Conservation (phyloP, 2,329 filamentous ascomycete species). For the Talaromyces sp. region DNA sequence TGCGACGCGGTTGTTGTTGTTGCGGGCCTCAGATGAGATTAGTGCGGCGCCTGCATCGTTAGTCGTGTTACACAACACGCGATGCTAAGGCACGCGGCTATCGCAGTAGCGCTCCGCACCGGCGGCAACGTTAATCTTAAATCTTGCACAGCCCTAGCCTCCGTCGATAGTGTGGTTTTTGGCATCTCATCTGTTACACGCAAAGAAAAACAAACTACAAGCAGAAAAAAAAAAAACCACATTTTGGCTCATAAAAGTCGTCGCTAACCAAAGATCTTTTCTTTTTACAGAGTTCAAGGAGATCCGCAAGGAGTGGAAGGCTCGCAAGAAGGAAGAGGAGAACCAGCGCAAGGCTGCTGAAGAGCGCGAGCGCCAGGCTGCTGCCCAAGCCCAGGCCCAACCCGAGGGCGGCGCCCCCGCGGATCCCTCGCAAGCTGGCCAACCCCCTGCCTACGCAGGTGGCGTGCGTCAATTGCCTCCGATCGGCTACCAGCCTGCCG, state of each 20-base stretch:
- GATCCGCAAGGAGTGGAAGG: slow-evolving; percentile 98
- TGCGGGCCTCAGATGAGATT: slow-evolving; percentile 28
- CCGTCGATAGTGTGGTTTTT: not conserved
- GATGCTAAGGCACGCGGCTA: slow-evolving; percentile 45
- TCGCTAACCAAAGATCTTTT: slow-evolving; percentile 6
- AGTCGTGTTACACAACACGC: slow-evolving; percentile 45
- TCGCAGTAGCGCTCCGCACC: slow-evolving; percentile 49
- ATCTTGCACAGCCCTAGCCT: slow-evolving; percentile 11
- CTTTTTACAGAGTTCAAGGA: slow-evolving; percentile 81
- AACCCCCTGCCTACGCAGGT: slow-evolving; percentile 42
- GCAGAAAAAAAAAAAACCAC: not conserved
- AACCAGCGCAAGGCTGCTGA: slow-evolving; percentile 83
- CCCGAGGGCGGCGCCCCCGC: slow-evolving; percentile 42
- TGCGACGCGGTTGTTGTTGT: slow-evolving; percentile 16
- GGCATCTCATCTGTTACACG: not conserved
- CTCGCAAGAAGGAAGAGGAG: slow-evolving; percentile 98
- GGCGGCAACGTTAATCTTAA: slow-evolving; percentile 42
- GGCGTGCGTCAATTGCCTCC: slow-evolving; percentile 63
- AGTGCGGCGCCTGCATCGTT: slow-evolving; percentile 32
- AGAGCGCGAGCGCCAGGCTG: slow-evolving; percentile 66
- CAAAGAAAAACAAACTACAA: not conserved
- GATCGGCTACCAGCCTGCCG: slow-evolving; percentile 63
- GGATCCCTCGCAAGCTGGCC: slow-evolving; percentile 43
- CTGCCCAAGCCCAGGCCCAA: slow-evolving; percentile 48
- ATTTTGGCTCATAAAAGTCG: not conserved